Percentiles rank a stretch among this genome's conserved stretches.
Conservation (phyloP, 495 filamentous ascomycete species). For the Podospora appendiculata region DNA sequence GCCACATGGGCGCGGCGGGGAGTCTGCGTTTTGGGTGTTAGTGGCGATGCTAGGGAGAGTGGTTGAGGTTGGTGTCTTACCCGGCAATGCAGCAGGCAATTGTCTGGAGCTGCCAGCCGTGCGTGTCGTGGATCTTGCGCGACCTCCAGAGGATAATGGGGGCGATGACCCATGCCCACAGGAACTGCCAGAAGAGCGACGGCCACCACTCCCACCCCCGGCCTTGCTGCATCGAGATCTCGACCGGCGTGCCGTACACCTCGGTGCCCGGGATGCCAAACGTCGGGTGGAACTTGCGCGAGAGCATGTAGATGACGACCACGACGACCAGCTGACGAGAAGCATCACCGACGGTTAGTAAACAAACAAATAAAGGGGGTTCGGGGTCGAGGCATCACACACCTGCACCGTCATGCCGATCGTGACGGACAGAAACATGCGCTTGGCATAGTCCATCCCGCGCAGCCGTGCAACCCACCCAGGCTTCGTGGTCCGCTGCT, state of each 20-base stretch:
- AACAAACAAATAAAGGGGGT: background rate
- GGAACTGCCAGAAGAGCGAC: conserved; percentile 53
- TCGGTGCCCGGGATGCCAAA: conserved; percentile 36
- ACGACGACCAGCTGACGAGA: conserved; percentile 46
- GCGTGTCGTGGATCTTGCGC: conserved; percentile 51
- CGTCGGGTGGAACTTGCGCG: conserved; percentile 52
- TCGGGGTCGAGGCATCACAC: conserved; percentile 2
- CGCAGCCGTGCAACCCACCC: conserved; percentile 6
- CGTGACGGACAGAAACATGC: conserved; percentile 39
- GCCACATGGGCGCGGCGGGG: conserved; percentile 59
- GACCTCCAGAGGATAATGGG: conserved; percentile 35
- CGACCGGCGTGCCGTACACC: conserved; percentile 38
- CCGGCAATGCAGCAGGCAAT: conserved; percentile 50
- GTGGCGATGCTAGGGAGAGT: background rate
- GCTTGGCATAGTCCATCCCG: conserved; percentile 37
- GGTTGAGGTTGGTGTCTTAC: conserved; percentile 21
- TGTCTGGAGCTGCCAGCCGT: conserved; percentile 62
- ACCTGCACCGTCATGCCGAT: conserved; percentile 49
- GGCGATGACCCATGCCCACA: conserved; percentile 54
- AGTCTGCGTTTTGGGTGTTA: conserved; percentile 33
- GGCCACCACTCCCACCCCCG: conserved; percentile 65
- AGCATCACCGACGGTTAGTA: background rate
- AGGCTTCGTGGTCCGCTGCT: background rate
- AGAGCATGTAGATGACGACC: conserved; percentile 54
- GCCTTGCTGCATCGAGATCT: conserved; percentile 34